Evolutionary conservation across 768 basidiomycete species (phyloP).

Genomic region (Podaxis carcinomalis): DNA sequence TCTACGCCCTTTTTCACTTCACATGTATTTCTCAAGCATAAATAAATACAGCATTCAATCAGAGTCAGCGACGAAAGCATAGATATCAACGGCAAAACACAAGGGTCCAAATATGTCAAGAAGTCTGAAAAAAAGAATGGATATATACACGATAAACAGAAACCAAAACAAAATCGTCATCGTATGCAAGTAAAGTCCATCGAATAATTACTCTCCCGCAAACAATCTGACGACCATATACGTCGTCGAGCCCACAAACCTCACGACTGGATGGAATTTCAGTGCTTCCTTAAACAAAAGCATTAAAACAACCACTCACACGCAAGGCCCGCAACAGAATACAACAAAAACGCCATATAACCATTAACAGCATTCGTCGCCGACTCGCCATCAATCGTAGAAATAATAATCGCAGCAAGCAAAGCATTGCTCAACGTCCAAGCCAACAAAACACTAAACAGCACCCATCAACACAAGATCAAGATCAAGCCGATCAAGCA

Average conservation of each 20-base stretch:
- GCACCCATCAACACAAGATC: conserved; percentile 9
- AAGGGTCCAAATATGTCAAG: not conserved
- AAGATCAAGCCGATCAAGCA: not conserved
- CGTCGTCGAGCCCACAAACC: conserved; percentile 75
- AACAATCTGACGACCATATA: conserved; percentile 88
- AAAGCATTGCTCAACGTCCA: conserved; percentile 89
- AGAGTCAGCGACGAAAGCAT: not conserved
- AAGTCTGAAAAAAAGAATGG: not conserved
- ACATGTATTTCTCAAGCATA: not conserved
- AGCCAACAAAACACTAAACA: conserved; percentile 60
- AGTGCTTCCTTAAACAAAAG: not conserved
- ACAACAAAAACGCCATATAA: conserved; percentile 87
- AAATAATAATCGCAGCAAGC: conserved; percentile 74
- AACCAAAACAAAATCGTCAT: not conserved
- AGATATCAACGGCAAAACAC: not conserved
- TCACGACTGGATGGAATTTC: conserved; percentile 50
- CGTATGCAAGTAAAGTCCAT: not conserved
- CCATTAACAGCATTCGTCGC: conserved; percentile 63
- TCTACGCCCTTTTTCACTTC: not conserved
- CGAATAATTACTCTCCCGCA: conserved; percentile 69
- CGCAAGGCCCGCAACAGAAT: conserved; percentile 84
- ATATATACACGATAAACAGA: not conserved
- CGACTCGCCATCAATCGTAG: conserved; percentile 32
- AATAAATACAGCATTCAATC: not conserved
- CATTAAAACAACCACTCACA: conserved; percentile 42